Evolutionary conservation across 495 filamentous ascomycete genomes (phyloP).

Genomic region (Astrothelium subdiscretum): DNA sequence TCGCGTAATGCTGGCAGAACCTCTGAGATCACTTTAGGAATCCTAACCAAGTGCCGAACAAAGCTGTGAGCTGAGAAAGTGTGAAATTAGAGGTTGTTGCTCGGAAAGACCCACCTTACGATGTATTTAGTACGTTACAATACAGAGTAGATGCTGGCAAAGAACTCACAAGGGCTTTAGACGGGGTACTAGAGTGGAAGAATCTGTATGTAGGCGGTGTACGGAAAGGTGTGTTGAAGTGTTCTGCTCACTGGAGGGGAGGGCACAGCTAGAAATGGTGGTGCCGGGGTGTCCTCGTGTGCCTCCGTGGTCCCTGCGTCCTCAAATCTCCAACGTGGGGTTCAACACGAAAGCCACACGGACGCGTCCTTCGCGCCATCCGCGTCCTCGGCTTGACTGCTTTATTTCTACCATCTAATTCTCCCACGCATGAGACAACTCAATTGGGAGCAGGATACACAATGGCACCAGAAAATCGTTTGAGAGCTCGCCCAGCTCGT

Average conservation of each 20-base stretch:
- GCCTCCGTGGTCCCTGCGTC: slow-evolving; percentile 1
- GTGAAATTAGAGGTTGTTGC: too few species aligned
- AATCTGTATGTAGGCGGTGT: too few species aligned
- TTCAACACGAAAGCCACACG: not conserved
- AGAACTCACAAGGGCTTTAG: not conserved
- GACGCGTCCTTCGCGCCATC: not conserved
- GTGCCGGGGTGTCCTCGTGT: too few species aligned
- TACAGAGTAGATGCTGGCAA: not conserved
- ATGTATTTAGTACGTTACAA: too few species aligned
- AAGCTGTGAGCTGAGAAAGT: too few species aligned
- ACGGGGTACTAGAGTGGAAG: not conserved
- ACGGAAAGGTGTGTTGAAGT: too few species aligned
- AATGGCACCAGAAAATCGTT: slow-evolving; percentile 22
- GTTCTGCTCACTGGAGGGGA: too few species aligned
- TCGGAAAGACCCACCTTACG: too few species aligned
- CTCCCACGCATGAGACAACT: not conserved
- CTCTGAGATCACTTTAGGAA: too few species aligned
- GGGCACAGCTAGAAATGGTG: too few species aligned
- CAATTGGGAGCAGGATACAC: slow-evolving; percentile 1
- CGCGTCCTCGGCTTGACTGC: not conserved
- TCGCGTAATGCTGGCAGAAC: not conserved
- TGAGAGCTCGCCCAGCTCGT: slow-evolving; percentile 38
- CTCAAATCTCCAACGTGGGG: not conserved
- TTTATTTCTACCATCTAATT: slow-evolving; percentile 16
- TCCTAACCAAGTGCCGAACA: too few species aligned